phyloP scores from a whole-genome alignment of 2,329 filamentous ascomycete genomes.

The Neofusicoccum parvum region DNA sequence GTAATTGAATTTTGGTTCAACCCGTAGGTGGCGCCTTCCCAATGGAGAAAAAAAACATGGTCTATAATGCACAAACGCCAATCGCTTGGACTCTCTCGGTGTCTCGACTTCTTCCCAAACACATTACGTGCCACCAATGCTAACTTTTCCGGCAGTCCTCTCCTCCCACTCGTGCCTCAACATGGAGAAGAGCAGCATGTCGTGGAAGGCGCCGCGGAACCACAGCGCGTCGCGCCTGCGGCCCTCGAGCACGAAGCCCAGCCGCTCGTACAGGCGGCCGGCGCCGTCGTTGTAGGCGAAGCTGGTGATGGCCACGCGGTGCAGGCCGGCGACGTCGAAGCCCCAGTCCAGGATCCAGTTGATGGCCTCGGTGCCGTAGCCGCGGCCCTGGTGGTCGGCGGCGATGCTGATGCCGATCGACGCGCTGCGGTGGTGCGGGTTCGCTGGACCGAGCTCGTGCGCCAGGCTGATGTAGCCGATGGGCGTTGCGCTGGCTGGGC shows the following conservation, averaged over 20 bases:
- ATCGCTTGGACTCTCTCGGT: neutral
- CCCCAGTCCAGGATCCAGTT: conserved; percentile 52
- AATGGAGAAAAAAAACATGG: too few species aligned
- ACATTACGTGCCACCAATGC: too few species aligned
- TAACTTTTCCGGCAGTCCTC: neutral
- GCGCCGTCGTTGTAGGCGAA: conserved; percentile 50
- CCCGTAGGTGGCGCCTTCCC: neutral
- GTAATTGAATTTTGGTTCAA: too few species aligned
- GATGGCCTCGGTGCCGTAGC: conserved; percentile 53
- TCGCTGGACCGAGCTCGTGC: neutral
- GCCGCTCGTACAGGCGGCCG: conserved; percentile 45
- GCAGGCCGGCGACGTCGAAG: conserved; percentile 49
- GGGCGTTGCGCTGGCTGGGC: neutral
- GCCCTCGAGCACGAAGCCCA: conserved; percentile 52
- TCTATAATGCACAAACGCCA: neutral
- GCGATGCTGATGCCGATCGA: conserved; percentile 45
- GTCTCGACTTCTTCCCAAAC: neutral
- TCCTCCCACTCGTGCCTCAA: conserved; percentile 3
- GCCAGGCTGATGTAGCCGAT: conserved; percentile 10
- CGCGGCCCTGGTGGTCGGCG: conserved; percentile 38
- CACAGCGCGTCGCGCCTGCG: conserved; percentile 46
- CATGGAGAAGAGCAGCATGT: neutral
- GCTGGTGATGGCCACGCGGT: conserved; percentile 46
- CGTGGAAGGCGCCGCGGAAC: conserved; percentile 43
- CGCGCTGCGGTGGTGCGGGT: conserved; percentile 45